Conservation (phyloP, 208 protist species). For the Leishmania arabica region DNA sequence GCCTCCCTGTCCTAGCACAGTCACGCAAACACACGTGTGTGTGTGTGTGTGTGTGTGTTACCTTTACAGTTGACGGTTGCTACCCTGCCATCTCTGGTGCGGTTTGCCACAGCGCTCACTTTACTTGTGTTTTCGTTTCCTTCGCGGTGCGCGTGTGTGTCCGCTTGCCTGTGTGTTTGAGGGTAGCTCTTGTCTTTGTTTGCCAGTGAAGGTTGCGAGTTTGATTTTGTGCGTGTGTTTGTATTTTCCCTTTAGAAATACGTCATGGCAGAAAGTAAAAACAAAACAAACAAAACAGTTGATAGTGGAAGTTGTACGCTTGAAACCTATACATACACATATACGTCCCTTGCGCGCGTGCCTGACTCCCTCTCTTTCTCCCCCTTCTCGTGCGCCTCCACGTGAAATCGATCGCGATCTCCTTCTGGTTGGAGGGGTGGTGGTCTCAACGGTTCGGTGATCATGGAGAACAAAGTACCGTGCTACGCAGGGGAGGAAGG, state of each 20-base stretch:
- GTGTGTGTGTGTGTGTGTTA: neutral
- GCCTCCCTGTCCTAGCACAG: neutral
- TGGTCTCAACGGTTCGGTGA: neutral
- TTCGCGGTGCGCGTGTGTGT: neutral
- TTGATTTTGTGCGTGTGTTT: neutral
- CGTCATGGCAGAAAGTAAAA: neutral
- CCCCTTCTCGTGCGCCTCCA: neutral
- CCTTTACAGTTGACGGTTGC: neutral
- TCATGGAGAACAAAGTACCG: neutral
- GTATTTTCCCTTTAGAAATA: neutral
- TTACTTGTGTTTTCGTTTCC: neutral
- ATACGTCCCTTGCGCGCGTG: neutral
- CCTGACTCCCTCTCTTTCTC: neutral
- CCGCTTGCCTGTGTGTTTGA: neutral
- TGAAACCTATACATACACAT: conserved; percentile 3
- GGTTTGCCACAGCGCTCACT: neutral
- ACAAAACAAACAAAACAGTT: conserved; percentile 7
- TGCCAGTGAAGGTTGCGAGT: neutral
- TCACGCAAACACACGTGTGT: neutral
- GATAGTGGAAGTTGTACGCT: conserved; percentile 1
- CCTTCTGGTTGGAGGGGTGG: neutral
- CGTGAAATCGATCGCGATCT: neutral
- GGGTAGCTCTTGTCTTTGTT: neutral
- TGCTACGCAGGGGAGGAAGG: neutral
- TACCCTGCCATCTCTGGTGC: neutral